Conservation (phyloP, 805 yeast species). For the Myxozyma neglecta region DNA sequence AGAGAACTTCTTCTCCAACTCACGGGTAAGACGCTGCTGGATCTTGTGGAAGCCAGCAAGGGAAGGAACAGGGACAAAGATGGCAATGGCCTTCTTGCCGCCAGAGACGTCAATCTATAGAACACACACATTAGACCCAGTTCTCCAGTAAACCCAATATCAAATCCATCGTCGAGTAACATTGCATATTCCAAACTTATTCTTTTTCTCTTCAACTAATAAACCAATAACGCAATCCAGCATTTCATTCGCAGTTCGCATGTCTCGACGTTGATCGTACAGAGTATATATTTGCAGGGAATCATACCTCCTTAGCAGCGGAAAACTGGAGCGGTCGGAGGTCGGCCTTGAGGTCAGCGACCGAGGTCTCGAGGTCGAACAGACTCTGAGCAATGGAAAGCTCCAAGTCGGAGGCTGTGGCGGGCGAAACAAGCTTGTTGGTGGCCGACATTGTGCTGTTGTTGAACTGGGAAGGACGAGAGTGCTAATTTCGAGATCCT, state of each 20-base stretch:
- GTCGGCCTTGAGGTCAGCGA: constrained; percentile 95
- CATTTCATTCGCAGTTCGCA: not conserved
- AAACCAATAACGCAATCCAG: not conserved
- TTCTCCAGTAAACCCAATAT: not conserved
- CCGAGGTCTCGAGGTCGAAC: constrained; percentile 88
- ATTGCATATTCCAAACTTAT: not conserved
- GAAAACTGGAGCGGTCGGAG: constrained; percentile 98
- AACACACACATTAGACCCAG: not conserved
- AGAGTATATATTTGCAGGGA: not conserved
- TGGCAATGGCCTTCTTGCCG: constrained; percentile 97
- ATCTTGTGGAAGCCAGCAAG: constrained; percentile 92
- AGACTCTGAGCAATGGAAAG: constrained; percentile 99
- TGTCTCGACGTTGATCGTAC: not conserved
- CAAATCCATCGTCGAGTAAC: not conserved
- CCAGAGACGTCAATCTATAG: constrained; percentile 84
- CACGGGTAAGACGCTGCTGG: constrained; percentile 91
- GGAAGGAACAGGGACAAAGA: constrained; percentile 97
- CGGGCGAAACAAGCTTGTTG: constrained; percentile 74
- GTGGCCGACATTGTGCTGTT: constrained; percentile 80
- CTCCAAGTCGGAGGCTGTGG: constrained; percentile 97
- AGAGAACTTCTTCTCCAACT: constrained; percentile 99
- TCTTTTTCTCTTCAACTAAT: not conserved
- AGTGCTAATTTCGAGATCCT: constrained; percentile 1
- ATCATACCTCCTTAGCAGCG: constrained; percentile 86
- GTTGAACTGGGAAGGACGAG: not conserved